A percentile compares a stretch with the other conserved stretches of the same genome.
Evolutionary conservation across 495 filamentous ascomycete genomes (phyloP).

Genomic region (Immersiella caudata): DNA sequence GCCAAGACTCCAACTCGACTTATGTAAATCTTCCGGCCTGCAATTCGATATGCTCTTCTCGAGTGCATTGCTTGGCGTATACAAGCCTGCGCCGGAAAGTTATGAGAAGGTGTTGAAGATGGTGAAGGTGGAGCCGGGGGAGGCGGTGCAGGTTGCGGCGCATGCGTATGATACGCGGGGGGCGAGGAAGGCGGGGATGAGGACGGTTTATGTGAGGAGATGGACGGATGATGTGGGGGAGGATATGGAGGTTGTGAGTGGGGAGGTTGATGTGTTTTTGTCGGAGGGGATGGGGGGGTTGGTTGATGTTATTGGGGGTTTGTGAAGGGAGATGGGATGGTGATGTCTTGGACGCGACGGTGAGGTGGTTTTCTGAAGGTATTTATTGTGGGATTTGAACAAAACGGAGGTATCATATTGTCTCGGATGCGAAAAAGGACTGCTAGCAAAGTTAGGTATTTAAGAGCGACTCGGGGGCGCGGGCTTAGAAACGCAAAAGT

Average conservation of each 20-base stretch:
- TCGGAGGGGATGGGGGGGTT: constrained; percentile 46
- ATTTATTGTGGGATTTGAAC: too few species aligned
- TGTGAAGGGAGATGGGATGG: background rate
- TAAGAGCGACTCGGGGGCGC: too few species aligned
- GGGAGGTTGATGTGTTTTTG: constrained; percentile 53
- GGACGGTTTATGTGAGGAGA: constrained; percentile 54
- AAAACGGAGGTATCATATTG: too few species aligned
- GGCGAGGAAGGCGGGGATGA: constrained; percentile 50
- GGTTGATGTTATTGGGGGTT: background rate
- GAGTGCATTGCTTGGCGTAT: constrained; percentile 52
- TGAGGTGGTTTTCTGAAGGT: too few species aligned
- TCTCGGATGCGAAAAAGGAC: too few species aligned
- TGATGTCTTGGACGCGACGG: too few species aligned
- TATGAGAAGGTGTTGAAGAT: constrained; percentile 51
- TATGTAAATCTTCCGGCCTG: constrained; percentile 51
- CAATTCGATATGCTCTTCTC: constrained; percentile 57
- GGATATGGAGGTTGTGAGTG: constrained; percentile 48
- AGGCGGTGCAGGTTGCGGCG: constrained; percentile 57
- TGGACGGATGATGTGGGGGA: constrained; percentile 59
- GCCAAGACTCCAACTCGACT: constrained; percentile 57
- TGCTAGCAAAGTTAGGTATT: too few species aligned
- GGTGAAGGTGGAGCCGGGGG: constrained; percentile 46
- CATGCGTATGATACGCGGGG: constrained; percentile 58
- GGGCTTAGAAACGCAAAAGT: too few species aligned
- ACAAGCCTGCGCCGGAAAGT: constrained; percentile 49